phyloP scores from a whole-genome alignment of 495 filamentous ascomycete species.

The Hypoxylon lienhwacheense region DNA sequence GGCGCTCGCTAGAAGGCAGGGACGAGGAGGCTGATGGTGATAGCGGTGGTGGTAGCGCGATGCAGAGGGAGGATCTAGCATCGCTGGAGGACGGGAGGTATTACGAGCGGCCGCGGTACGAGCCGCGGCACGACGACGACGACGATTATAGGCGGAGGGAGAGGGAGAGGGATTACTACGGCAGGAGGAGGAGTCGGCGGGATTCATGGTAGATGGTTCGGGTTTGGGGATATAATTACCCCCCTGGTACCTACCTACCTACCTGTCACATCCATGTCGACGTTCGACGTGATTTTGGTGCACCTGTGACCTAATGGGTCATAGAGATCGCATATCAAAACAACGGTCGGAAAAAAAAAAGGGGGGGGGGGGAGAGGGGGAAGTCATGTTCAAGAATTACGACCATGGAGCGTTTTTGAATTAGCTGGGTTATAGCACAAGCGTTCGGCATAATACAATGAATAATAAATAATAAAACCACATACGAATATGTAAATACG shows the following conservation, averaged over 20 bases:
- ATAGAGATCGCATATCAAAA: too few relatives aligned
- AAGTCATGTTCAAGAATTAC: too few relatives aligned
- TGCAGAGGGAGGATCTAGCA: slow-evolving; percentile 8
- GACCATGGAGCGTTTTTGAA: too few relatives aligned
- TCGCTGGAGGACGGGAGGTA: slow-evolving; percentile 23
- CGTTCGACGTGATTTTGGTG: too few relatives aligned
- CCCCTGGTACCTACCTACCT: too few relatives aligned
- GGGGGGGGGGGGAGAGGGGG: too few relatives aligned
- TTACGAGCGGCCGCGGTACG: slow-evolving; percentile 22
- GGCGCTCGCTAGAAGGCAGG: too few relatives aligned
- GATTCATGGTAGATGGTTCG: slow-evolving; percentile 26
- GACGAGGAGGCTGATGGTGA: slow-evolving; percentile 9
- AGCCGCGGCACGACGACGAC: slow-evolving; percentile 12
- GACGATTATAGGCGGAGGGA: slow-evolving; percentile 1
- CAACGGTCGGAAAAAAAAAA: too few relatives aligned
- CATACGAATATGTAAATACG: background rate
- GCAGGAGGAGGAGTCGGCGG: slow-evolving; percentile 22
- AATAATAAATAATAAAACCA: slow-evolving; percentile 3
- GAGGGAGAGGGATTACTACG: background rate
- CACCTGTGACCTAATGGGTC: too few relatives aligned
- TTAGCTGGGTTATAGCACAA: background rate
- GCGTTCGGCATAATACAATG: slow-evolving; percentile 2
- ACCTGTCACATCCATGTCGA: too few relatives aligned
- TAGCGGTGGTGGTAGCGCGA: slow-evolving; percentile 5
- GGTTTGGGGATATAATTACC: background rate